Conservation (phyloP, 805 yeast genomes). For the Nematodospora valgi region DNA sequence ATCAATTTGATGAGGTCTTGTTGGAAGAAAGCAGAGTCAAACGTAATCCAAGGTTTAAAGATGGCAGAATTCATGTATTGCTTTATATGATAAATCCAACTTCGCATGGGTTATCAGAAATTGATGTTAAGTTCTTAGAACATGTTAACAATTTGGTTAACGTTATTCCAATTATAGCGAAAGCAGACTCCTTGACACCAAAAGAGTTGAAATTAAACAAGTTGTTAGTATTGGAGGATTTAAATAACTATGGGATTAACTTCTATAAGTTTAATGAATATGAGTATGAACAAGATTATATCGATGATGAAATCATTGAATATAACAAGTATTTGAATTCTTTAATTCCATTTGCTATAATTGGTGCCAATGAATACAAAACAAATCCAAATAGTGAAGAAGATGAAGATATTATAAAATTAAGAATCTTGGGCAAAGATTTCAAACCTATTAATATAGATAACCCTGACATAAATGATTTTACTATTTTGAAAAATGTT, state of each 20-base stretch:
- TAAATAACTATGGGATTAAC: slow-evolving; percentile 66
- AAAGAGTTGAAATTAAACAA: slow-evolving; percentile 62
- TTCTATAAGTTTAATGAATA: slow-evolving; percentile 68
- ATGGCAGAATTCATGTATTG: slow-evolving; percentile 72
- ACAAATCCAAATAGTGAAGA: slow-evolving; percentile 22
- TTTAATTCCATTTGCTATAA: slow-evolving; percentile 62
- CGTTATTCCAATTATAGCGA: slow-evolving; percentile 41
- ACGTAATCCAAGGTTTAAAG: slow-evolving; percentile 82
- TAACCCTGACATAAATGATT: slow-evolving; percentile 74
- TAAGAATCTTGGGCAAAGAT: slow-evolving; percentile 48
- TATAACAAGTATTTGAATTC: slow-evolving; percentile 64
- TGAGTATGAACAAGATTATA: slow-evolving; percentile 47
- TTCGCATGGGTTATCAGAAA: slow-evolving; percentile 41
- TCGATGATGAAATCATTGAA: slow-evolving; percentile 62
- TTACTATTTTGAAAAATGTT: slow-evolving; percentile 74
- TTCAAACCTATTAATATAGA: slow-evolving; percentile 59
- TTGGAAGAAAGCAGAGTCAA: slow-evolving; percentile 78
- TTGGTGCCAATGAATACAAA: slow-evolving; percentile 65
- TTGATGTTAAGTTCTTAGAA: slow-evolving; percentile 40
- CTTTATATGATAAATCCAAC: slow-evolving; percentile 45
- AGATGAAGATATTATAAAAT: slow-evolving; percentile 45
- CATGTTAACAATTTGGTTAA: slow-evolving; percentile 42
- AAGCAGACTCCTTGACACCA: slow-evolving; percentile 42
- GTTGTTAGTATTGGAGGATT: slow-evolving; percentile 70
- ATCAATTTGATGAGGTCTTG: slow-evolving; percentile 78